phyloP scores from a whole-genome alignment of 805 yeast species.

The Yamadazyma akitaensis region DNA sequence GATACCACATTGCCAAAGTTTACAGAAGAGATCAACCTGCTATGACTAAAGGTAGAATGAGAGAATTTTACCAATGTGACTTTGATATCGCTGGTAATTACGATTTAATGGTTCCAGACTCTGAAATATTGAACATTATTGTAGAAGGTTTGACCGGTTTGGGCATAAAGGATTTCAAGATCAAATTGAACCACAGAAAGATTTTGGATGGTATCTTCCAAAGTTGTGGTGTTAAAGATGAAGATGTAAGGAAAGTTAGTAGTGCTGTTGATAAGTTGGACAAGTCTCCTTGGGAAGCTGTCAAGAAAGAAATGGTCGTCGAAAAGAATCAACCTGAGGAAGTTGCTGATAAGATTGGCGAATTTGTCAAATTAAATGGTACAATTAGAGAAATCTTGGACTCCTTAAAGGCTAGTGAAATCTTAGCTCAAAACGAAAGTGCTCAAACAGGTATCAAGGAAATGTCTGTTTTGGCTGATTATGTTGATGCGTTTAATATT shows the following conservation, averaged over 20 bases:
- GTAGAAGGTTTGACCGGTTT: slow-evolving; percentile 82
- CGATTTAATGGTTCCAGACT: slow-evolving; percentile 95
- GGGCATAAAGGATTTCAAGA: slow-evolving; percentile 85
- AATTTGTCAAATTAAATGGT: slow-evolving; percentile 84
- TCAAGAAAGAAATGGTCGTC: slow-evolving; percentile 83
- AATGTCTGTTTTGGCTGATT: slow-evolving; percentile 69
- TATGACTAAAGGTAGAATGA: slow-evolving; percentile 99
- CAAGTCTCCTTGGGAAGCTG: slow-evolving; percentile 93
- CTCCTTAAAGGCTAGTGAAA: slow-evolving; percentile 53
- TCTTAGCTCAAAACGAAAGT: slow-evolving; percentile 58
- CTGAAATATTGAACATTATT: slow-evolving; percentile 77
- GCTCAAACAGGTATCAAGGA: slow-evolving; percentile 83
- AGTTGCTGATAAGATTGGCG: slow-evolving; percentile 91
- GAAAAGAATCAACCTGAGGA: slow-evolving; percentile 90
- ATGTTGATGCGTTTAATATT: slow-evolving; percentile 80
- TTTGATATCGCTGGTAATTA: slow-evolving; percentile 93
- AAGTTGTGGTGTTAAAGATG: slow-evolving; percentile 91
- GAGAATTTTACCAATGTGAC: slow-evolving; percentile 99
- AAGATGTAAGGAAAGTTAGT: slow-evolving; percentile 89
- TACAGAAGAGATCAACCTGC: slow-evolving; percentile 99
- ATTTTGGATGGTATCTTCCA: slow-evolving; percentile 93
- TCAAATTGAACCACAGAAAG: slow-evolving; percentile 93
- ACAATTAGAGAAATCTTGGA: slow-evolving; percentile 59
- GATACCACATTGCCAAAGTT: slow-evolving; percentile 97
- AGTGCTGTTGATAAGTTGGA: slow-evolving; percentile 97